These are phyloP conservation scores for Cercospora citrullina DNA, from an alignment of 2,329 filamentous ascomycete genomes.

Conservation along the genomic window DNA sequence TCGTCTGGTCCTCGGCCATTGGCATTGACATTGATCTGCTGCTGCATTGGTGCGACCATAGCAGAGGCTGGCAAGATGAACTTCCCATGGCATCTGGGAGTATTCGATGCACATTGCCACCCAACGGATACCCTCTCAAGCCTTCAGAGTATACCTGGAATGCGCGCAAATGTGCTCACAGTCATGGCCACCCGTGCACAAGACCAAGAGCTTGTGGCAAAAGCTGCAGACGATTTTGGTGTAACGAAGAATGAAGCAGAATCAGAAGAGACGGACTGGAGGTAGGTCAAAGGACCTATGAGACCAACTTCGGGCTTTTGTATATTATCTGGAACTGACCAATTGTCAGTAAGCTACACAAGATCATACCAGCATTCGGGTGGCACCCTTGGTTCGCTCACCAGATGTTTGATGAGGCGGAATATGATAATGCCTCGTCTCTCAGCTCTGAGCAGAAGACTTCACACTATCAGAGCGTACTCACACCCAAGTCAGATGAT, in stretches of 20 bases:
- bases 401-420: slow-evolving; percentile 65
- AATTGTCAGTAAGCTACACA: slow-evolving; percentile 38
- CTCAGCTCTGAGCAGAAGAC: slow-evolving; percentile 49
- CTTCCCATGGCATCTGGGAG: slow-evolving; percentile 69
- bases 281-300: slow-evolving; percentile 36
- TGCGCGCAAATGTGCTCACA: slow-evolving; percentile 67
- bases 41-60: slow-evolving; percentile 20
- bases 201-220: slow-evolving; percentile 71
- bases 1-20: background rate
- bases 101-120: slow-evolving; percentile 81
- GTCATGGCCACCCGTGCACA: slow-evolving; percentile 76
- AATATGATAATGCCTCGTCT: slow-evolving; percentile 34
- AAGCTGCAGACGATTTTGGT: slow-evolving; percentile 59
- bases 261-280: slow-evolving; percentile 31
- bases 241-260: slow-evolving; percentile 39
- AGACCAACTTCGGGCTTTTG: background rate
- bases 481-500: slow-evolving; percentile 59
- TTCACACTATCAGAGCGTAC: slow-evolving; percentile 66
- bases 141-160: slow-evolving; percentile 58
- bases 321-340: background rate
- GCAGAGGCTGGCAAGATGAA: slow-evolving; percentile 18
- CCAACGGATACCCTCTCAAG: slow-evolving; percentile 74
- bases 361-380: slow-evolving; percentile 71
- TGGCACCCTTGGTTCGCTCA: slow-evolving; percentile 89
- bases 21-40: background rate